Base-by-base conservation (phyloP, 805 yeast species). In the Isabelozyma rhagii region DNA sequence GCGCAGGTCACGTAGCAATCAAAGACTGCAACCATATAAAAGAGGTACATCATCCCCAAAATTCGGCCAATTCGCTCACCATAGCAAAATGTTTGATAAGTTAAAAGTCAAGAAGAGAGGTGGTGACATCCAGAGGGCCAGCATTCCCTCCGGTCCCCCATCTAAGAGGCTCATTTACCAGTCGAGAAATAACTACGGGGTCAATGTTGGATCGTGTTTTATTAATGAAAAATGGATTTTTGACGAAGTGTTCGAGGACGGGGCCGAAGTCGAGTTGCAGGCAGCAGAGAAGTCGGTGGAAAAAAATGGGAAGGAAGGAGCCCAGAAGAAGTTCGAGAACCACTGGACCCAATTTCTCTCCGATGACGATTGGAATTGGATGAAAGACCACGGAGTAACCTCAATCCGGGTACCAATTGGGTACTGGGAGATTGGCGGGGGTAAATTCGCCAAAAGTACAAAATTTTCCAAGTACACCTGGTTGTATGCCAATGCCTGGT, bases 371-470 rank as follows among this genome's bases (percentile, higher is more conserved):
- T 92, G 97, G 96, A 60, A 78, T 17, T 90, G 90, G 88, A 67
- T 93, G 28, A 65, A 71, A 43, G 69, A 75, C 17, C 77, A 75
- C 47, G 88, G 89, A 7, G 88, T 88, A n/a, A 89, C 89, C 21
- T 80, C 91, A 1, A 77, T 93, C 5, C 78, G 99, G 59, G 77
- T 93, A 1, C 98, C 99, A 7, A 69, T 93, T 55, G 98, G 98
- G 0, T 93, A 88, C 67, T 93, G 97, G 97, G 84, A 81, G 50
- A 81, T 91, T n/a, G 78, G 71, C 46, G 84, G 85, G 17, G 89
- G 92, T 1, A 55, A 58, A 14, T 86, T 74, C 62, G 69, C 82
- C 41, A 66, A 68, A 17, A 81, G 78, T 4, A 85, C 96, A 2
- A 84, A 85, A 15, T 93, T 88, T 61, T 82, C 69, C 13, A 62